These are phyloP conservation scores for Pythium apleroticum DNA, from an alignment of 352 stramenopile species.

Conservation along the genomic window DNA sequence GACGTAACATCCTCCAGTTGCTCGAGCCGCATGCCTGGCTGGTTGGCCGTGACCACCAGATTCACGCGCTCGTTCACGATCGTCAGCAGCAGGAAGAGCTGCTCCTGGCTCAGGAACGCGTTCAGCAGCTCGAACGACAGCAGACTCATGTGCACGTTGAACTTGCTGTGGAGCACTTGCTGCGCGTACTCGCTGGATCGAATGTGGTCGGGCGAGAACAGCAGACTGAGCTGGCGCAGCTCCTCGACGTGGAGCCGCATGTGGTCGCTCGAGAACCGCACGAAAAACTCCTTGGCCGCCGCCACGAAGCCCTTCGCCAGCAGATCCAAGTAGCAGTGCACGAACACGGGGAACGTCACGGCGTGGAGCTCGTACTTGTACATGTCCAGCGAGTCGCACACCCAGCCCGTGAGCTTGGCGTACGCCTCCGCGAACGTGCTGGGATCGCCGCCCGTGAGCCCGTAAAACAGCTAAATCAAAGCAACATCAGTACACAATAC, in stretches of 20 bases:
- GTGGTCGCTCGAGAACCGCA: constrained; percentile 59
- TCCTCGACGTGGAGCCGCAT: constrained; percentile 69
- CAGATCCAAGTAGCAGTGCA: constrained; percentile 82
- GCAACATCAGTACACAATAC: constrained; percentile 1
- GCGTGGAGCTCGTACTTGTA: constrained; percentile 84
- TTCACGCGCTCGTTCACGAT: constrained; percentile 83
- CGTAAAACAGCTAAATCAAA: constrained; percentile 63
- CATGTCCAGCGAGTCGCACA: constrained; percentile 85
- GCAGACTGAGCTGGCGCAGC: constrained; percentile 57
- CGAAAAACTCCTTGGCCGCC: constrained; percentile 56
- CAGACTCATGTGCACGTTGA: constrained; percentile 80
- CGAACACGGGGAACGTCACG: constrained; percentile 76
- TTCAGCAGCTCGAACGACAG: constrained; percentile 84
- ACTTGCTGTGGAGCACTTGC: constrained; percentile 80
- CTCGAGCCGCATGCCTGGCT: constrained; percentile 65
- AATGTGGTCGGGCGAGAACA: constrained; percentile 67
- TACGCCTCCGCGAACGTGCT: constrained; percentile 70
- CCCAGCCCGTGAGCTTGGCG: constrained; percentile 70
- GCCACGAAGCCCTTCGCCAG: constrained; percentile 62
- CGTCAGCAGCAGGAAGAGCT: constrained; percentile 71
- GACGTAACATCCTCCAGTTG: constrained; percentile 50
- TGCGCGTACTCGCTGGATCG: constrained; percentile 74
- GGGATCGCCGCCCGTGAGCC: constrained; percentile 57
- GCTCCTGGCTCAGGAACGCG: constrained; percentile 72
- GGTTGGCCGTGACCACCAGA: constrained; percentile 68